Base-by-base conservation (phyloP, 2,329 filamentous ascomycete species). In the Stagonosporopsis rhizophila region DNA sequence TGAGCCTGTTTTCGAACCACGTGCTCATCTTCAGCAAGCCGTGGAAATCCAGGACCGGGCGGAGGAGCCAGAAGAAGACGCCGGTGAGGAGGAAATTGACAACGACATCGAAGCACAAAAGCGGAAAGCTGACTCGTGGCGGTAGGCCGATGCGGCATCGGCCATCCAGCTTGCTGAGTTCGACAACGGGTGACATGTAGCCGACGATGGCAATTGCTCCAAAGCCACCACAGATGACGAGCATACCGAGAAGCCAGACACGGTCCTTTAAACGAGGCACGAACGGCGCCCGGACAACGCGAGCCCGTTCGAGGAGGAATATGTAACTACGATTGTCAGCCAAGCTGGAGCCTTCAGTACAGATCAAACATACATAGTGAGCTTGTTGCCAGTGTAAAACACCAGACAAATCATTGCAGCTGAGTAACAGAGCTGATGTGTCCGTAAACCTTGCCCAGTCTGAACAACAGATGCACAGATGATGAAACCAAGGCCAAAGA, bases 221-320 rank as follows among this genome's bases (percentile, higher is more conserved):
- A 41, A 74, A 73, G 0, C 71, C 72, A 15, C 60, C 53, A 17
- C 52, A 51, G 11, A 68, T 56, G 34, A 71, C 37, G 52, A 62
- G 22, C 52, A 75, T 72, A 38, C 67, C 66, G 7, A 53, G 20
- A 0, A 74, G 35, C 71, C 75, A 78, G 22, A 77, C 34, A 27
- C 59, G 65, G 49, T 77, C 73, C 9, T 71, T 60, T 11, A 56
- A 42, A 14, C 75, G 70, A 1, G 64, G 50, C 27, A 66, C 54
- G 54, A 70, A 67, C 3, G 71, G 65, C 11, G 68, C 56, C 11
- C 74, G 66, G 17, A 77, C 67, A 8, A 71, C 64, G 35, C 77
- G 74, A 12, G 70, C 68, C 17, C 77, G 70, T 58, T 79, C 77
- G 12, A 77, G 68, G 7, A 78, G 66, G 58, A 77, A 77, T 12